Percentiles rank a stretch among this genome's conserved stretches.
These are phyloP conservation scores for Luffa aegyptiaca DNA, from an alignment of 306 rosid species.

Conservation along the genomic window DNA sequence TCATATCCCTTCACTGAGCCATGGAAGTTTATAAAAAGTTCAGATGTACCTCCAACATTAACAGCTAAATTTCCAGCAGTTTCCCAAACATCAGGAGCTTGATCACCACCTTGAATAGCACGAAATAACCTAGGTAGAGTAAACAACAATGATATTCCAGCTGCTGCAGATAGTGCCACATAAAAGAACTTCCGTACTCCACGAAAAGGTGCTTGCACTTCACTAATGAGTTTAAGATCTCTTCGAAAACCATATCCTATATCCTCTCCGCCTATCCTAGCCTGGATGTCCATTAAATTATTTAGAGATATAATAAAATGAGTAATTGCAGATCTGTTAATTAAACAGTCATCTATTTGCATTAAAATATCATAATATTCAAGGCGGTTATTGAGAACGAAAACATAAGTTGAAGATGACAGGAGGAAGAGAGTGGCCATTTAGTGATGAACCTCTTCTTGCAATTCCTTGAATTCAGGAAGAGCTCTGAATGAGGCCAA, in stretches of 20 bases:
- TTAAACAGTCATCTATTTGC: not conserved
- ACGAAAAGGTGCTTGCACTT: conserved; percentile 98
- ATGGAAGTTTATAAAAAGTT: conserved; percentile 7
- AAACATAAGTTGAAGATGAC: not conserved
- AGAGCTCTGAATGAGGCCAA: conserved; percentile 91
- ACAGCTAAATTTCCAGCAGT: conserved; percentile 87
- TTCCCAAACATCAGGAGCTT: conserved; percentile 73
- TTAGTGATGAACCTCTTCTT: conserved; percentile 67
- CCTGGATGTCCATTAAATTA: conserved; percentile 40
- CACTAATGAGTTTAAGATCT: conserved; percentile 97
- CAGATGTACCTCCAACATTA: conserved; percentile 70
- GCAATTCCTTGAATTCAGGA: conserved; percentile 90
- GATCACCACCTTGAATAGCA: conserved; percentile 69
- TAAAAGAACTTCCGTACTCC: conserved; percentile 87
- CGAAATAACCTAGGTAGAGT: conserved; percentile 59
- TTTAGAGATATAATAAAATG: not conserved
- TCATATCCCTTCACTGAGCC: not conserved
- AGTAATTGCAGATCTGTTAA: not conserved
- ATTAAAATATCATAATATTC: not conserved
- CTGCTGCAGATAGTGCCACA: conserved; percentile 74
- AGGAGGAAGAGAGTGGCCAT: conserved; percentile 2
- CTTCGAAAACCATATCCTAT: conserved; percentile 85
- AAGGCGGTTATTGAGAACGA: not conserved
- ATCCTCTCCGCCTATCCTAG: conserved; percentile 92
- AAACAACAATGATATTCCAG: conserved; percentile 72